These are phyloP conservation scores for Pseudoperonospora humuli DNA, from an alignment of 352 stramenopile species.

Conservation along the genomic window DNA sequence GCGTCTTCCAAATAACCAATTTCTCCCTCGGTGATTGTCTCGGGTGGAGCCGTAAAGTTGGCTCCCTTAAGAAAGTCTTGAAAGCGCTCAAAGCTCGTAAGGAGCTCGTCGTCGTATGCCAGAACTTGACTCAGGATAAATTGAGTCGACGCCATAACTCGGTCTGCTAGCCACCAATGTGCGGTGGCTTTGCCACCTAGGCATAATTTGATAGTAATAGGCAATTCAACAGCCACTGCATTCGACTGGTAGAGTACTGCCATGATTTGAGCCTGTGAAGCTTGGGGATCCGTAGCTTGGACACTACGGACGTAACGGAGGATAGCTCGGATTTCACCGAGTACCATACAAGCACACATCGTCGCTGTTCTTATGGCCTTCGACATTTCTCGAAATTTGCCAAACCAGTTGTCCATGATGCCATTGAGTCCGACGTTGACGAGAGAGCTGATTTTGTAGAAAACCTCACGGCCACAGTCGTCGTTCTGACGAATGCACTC, in stretches of 20 bases:
- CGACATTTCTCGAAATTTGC: constrained; percentile 23
- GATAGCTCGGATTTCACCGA: constrained; percentile 20
- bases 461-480: constrained; percentile 30
- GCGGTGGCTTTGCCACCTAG: constrained; percentile 12
- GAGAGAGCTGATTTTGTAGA: constrained; percentile 28
- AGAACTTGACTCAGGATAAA: constrained; percentile 18
- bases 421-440: constrained; percentile 28
- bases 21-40: constrained; percentile 14
- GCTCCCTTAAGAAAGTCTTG: constrained; percentile 15
- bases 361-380: constrained; percentile 28
- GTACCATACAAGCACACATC: constrained; percentile 23
- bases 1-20: constrained; percentile 21
- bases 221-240: constrained; percentile 30
- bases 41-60: constrained; percentile 16
- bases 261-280: constrained; percentile 27
- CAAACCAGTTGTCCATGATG: constrained; percentile 39
- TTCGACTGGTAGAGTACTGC: constrained; percentile 32
- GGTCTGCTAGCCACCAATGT: constrained; percentile 14
- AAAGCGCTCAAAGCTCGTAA: constrained; percentile 16
- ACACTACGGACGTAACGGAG: constrained; percentile 22
- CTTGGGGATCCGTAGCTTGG: constrained; percentile 15
- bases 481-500: constrained; percentile 35
- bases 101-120: constrained; percentile 7
- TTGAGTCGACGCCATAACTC: constrained; percentile 13
- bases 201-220: constrained; percentile 33